A percentile compares a stretch with the other conserved stretches of the same genome.
phyloP scores from a whole-genome alignment of 164 flowering plant species.

The Macadamia integrifolia region DNA sequence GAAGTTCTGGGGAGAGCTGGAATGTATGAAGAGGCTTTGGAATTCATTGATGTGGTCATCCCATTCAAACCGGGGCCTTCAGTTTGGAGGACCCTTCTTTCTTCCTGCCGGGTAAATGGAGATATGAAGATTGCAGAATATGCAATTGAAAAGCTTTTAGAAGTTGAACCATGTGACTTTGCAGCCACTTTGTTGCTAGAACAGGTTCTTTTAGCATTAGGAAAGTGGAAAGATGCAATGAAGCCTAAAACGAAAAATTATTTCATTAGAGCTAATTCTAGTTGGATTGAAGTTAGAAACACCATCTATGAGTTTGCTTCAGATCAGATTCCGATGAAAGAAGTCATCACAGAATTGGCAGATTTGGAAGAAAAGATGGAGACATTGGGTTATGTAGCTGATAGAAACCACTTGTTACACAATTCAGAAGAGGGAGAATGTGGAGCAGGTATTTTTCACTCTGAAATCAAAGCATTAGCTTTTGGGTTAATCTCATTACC shows the following conservation, averaged over 20 bases:
- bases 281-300: conserved; percentile 30
- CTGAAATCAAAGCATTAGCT: conserved; percentile 34
- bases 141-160: conserved; percentile 25
- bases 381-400: conserved; percentile 29
- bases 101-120: conserved; percentile 25
- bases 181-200: conserved; percentile 19
- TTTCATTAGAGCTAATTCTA: conserved; percentile 14
- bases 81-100: conserved; percentile 32
- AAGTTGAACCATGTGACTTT: conserved; percentile 26
- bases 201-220: conserved; percentile 27
- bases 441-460: conserved; percentile 22
- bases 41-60: conserved; percentile 18
- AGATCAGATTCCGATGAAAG: conserved; percentile 14
- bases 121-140: conserved; percentile 26
- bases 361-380: conserved; percentile 26
- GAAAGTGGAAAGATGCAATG: conserved; percentile 30
- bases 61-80: conserved; percentile 18
- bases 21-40: conserved; percentile 28
- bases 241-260: conserved; percentile 17
- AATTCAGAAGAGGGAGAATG: conserved; percentile 30
- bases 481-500: conserved; percentile 25
- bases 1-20: conserved; percentile 33
- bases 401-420: conserved; percentile 31
- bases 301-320: conserved; percentile 20
- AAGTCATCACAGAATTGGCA: conserved; percentile 15